Conservation (phyloP, 192 early-diverging fungal species). For the Coemansia sp. region DNA sequence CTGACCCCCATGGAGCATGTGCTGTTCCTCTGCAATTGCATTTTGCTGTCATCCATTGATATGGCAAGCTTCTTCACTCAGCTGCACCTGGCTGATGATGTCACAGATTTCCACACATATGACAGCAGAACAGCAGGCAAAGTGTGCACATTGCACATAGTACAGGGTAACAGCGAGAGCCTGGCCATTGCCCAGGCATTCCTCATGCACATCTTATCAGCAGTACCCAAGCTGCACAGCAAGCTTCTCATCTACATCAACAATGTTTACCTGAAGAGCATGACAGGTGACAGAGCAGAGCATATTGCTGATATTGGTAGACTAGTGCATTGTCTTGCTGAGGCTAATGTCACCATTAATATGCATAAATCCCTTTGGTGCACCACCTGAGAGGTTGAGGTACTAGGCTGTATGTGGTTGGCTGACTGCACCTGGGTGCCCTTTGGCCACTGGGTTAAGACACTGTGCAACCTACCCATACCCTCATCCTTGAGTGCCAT, state of each 20-base stretch:
- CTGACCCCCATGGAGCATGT: not conserved
- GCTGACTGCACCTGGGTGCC: slow-evolving; percentile 5
- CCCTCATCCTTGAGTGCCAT: slow-evolving; percentile 7
- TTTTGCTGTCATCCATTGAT: too few species aligned
- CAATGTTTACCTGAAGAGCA: slow-evolving; percentile 35
- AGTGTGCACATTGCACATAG: slow-evolving; percentile 10
- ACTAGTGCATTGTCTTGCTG: not conserved
- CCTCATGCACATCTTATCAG: slow-evolving; percentile 6
- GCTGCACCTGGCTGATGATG: too few species aligned
- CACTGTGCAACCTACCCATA: slow-evolving; percentile 13
- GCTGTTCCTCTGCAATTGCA: not conserved
- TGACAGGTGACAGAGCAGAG: not conserved
- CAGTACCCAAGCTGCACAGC: not conserved
- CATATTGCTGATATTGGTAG: slow-evolving; percentile 16
- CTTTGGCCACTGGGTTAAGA: slow-evolving; percentile 13
- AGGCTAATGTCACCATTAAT: too few species aligned
- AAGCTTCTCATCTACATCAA: slow-evolving; percentile 33
- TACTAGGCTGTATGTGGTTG: not conserved
- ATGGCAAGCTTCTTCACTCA: too few species aligned
- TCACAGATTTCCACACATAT: slow-evolving; percentile 12
- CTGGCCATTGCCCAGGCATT: slow-evolving; percentile 15
- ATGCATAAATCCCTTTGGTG: too few species aligned
- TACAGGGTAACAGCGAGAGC: slow-evolving; percentile 21
- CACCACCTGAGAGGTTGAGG: too few species aligned
- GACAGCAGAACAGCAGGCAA: not conserved